Conservation (phyloP, 176 grass and related monocot genomes). For the Rhynchospora breviuscula region DNA sequence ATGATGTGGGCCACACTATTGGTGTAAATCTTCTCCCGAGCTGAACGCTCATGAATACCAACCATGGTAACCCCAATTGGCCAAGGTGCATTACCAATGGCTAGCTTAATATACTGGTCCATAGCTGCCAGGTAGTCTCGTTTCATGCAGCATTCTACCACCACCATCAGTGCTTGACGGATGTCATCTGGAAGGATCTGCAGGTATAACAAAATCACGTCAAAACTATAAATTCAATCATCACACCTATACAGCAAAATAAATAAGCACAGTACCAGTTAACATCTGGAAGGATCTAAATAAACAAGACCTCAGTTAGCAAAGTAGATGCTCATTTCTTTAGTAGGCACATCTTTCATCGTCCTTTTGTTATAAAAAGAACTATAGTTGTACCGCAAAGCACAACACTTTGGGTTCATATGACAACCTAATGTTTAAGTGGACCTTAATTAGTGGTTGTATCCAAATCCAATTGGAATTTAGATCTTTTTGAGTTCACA, state of each 20-base stretch:
- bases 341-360: not conserved
- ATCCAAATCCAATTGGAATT: not conserved
- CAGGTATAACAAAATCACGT: not conserved
- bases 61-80: constrained; percentile 98
- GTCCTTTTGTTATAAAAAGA: not conserved
- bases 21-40: constrained; percentile 78
- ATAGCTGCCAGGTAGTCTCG: constrained; percentile 88
- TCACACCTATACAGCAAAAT: not conserved
- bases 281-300: not conserved
- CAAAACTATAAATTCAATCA: not conserved
- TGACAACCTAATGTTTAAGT: not conserved
- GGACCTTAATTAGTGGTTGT: not conserved
- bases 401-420: not conserved
- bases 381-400: not conserved
- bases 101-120: constrained; percentile 85
- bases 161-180: constrained; percentile 50
- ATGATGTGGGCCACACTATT: constrained; percentile 90
- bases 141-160: constrained; percentile 77
- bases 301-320: not conserved
- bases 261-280: not conserved
- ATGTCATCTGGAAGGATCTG: constrained; percentile 82
- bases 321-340: not conserved
- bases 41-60: constrained; percentile 86
- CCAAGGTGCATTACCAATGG: constrained; percentile 89
- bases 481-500: not conserved